Evolutionary conservation across 164 flowering plant genomes (phyloP), one percentile per base, ranked within the genome.

Genomic region (Amborella trichopoda): DNA sequence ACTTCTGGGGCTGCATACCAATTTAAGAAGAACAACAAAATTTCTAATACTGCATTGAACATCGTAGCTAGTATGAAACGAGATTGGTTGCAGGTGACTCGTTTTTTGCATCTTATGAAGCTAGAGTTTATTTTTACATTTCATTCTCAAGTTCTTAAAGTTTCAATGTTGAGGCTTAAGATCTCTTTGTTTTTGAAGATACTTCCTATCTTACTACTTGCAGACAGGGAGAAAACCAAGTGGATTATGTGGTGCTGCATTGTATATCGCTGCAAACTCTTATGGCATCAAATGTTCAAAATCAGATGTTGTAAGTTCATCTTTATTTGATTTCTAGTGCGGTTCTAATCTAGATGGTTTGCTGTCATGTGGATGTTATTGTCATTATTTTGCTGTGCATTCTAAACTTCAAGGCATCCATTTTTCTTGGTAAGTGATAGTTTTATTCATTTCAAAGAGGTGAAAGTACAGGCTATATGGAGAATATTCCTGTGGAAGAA

Each of bases 201-300:
- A n/a, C 18, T 14, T 20, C 13, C 18, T 37, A 5, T 37, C 6
- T 20, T 37, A 14, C 18, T 37, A 20, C 14, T 28, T 56, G 27
- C 75, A 88, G 96, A 90, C 96, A 32, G 98, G 98, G 38, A 81
- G 98, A 55, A 90, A 83, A 51, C 98, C 98, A 2, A 87, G 89
- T 68, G 98, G 94, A 9, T 32, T 91, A 54, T 91, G 96, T 66
- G 98, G 96, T 49, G 94, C 95, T 25, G 98, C 98, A 37, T 43
- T 91, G 28, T 91, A 91, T 54, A 74, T 86, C 33, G 70, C 98
- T 58, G 81, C 94, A 45, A 83, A 81, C 54, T 66, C 94, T 24
- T 64, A 83, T 72, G 98, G 96, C 22, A 48, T 67, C 41, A 76
- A 62, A 42, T 78, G 59, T 61, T 66, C 94, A 3, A 91, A 83